Conservation (phyloP, 1,284 basidiomycete species). For the Neonothopanus nambi region DNA sequence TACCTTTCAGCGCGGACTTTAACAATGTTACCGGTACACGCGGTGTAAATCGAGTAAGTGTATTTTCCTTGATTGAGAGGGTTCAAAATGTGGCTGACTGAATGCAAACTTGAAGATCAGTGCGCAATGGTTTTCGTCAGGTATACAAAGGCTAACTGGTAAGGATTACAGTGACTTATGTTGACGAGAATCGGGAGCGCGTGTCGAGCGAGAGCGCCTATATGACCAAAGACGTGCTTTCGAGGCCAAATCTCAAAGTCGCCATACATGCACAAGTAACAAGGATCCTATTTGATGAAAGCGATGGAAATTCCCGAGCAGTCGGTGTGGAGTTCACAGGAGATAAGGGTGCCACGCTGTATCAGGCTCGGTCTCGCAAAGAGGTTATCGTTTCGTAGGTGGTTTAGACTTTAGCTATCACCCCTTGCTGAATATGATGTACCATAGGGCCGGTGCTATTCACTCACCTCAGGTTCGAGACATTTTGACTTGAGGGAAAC, state of each 20-base stretch:
- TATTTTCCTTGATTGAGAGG: not conserved
- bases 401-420: not conserved
- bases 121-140: not conserved
- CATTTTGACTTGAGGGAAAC: not conserved
- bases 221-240: constrained; percentile 59
- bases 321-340: constrained; percentile 61
- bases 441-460: constrained; percentile 56
- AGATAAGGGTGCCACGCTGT: constrained; percentile 33
- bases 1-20: constrained; percentile 50
- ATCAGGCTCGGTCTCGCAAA: constrained; percentile 48
- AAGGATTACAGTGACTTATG: constrained; percentile 56
- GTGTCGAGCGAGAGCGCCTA: constrained; percentile 67
- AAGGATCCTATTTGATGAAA: constrained; percentile 57
- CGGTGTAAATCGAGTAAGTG: constrained; percentile 53
- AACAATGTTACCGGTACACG: constrained; percentile 50
- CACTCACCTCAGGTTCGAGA: constrained; percentile 56
- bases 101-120: constrained; percentile 4
- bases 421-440: not conserved
- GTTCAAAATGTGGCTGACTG: not conserved
- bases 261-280: constrained; percentile 54
- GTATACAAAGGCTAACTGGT: not conserved
- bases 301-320: constrained; percentile 43
- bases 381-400: constrained; percentile 64
- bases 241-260: constrained; percentile 63
- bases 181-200: constrained; percentile 48